Conservation (phyloP, 1,284 basidiomycete species). For the Takashimella tepidaria region DNA sequence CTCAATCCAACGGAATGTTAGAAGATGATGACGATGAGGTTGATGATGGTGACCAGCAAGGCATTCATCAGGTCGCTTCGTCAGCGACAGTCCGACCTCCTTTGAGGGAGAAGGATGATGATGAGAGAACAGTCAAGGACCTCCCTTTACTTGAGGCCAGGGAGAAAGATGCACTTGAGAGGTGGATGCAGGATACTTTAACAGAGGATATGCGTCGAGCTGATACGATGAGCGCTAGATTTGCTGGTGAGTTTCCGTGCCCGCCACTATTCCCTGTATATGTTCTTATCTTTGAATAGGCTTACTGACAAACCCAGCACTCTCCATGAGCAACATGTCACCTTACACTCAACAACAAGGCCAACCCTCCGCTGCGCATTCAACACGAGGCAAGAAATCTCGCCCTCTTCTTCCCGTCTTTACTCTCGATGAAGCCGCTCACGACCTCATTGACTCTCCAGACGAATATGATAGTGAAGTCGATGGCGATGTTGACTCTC, state of each 20-base stretch:
- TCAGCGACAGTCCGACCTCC: neutral
- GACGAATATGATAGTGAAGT: neutral
- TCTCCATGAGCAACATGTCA: slow-evolving; percentile 27
- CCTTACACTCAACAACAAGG: slow-evolving; percentile 4
- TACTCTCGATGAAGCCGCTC: neutral
- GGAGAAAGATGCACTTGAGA: slow-evolving; percentile 1
- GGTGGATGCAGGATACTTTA: slow-evolving; percentile 21
- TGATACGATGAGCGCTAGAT: slow-evolving; percentile 17
- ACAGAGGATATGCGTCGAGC: slow-evolving; percentile 10
- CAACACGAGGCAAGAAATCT: neutral
- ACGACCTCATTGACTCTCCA: neutral
- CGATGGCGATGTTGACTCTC: neutral
- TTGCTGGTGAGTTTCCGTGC: slow-evolving; percentile 25
- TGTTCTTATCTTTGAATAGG: neutral
- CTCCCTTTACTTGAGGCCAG: neutral
- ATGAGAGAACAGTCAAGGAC: neutral
- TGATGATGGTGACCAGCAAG: neutral
- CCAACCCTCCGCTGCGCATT: neutral
- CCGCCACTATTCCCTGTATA: no score
- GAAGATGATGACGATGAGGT: neutral
- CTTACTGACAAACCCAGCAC: slow-evolving; percentile 9
- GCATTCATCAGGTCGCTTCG: neutral
- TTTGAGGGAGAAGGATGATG: neutral
- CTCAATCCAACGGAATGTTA: no score
- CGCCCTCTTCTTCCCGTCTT: neutral